Percentiles rank a stretch among this genome's conserved stretches.
Conservation (phyloP, 139 green algal species). For the Nannochloris sp. region DNA sequence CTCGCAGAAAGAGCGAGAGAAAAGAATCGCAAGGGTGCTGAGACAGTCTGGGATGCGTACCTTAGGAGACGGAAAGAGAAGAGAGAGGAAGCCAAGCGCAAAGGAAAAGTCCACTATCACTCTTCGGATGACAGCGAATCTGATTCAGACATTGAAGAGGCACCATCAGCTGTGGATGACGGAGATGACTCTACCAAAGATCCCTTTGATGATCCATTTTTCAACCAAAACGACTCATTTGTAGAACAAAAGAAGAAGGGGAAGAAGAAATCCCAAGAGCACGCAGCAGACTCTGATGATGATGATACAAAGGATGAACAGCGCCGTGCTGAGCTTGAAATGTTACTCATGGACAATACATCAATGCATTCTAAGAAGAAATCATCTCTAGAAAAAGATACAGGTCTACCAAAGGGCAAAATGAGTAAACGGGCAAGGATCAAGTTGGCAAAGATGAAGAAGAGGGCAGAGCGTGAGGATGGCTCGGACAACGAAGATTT, state of each 20-base stretch:
- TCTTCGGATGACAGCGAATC: constrained; percentile 31
- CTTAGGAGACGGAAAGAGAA: constrained; percentile 58
- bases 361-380: constrained; percentile 32
- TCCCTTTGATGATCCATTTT: constrained; percentile 80
- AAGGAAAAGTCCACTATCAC: constrained; percentile 16
- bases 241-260: not conserved
- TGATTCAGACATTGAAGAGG: constrained; percentile 21
- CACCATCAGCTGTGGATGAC: constrained; percentile 2
- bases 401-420: constrained; percentile 15
- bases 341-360: constrained; percentile 86
- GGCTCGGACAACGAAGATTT: constrained; percentile 31
- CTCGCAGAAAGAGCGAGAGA: constrained; percentile 59
- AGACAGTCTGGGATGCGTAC: constrained; percentile 82
- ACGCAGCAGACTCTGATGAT: constrained; percentile 9
- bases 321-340: constrained; percentile 73
- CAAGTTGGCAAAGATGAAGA: constrained; percentile 25
- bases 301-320: constrained; percentile 18
- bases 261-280: constrained; percentile 10
- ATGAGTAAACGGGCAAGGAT: constrained; percentile 33
- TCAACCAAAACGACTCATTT: constrained; percentile 25
- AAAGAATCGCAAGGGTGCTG: constrained; percentile 27
- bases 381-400: not conserved
- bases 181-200: constrained; percentile 43
- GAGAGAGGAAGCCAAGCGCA: constrained; percentile 39
- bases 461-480: constrained; percentile 20